Evolutionary conservation across 805 yeast species (phyloP), one percentile per base, ranked within the genome.

Genomic region (Candida krabiensis): DNA sequence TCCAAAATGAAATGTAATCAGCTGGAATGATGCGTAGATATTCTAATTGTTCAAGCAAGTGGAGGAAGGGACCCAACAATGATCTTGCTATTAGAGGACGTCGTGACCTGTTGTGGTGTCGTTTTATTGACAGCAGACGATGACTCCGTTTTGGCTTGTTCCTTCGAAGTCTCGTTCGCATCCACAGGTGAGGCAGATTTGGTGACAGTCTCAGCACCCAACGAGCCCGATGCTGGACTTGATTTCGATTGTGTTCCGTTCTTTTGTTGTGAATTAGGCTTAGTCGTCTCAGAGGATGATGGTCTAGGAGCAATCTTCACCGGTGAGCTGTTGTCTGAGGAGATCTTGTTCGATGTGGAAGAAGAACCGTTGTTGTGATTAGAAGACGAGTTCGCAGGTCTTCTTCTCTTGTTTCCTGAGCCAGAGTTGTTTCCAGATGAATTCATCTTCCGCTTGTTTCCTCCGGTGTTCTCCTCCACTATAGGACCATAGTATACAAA

Each of bases 401-500:
- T 39, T 15, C 30, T 23, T 17, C 43, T 34, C 13, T 37, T 40
- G 28, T 21, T 25, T 28, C 15, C 22, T 9, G 37, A 30, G 30
- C 30, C 34, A 8, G 43, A 30, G 3, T 27, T 24, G 2, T 33
- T 35, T 4, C 40, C 32, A 19, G 40, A 28, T 11, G 28, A 18
- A 13, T 29, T 28, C 14, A 29, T 25, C 21, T 41, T 48, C 14
- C 43, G 30, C 19, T 44, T 47, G 12, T 18, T 30, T n/a, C 40
- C 36, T 17, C 19, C 36, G 4, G 28, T 13, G 12, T 41, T 71
- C 33, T 77, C 80, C 32, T 83, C 90, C 19, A 83, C 79, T 43
- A 91, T 66, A 2, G 96, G 95, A 0, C 99, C 99, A 69, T 89
- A 86, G 61, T 81, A 93, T 0, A 93, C 96, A 50, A 91, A 93